Conservation (phyloP, 2,329 filamentous ascomycete genomes). For the Fusarium chlamydosporum region DNA sequence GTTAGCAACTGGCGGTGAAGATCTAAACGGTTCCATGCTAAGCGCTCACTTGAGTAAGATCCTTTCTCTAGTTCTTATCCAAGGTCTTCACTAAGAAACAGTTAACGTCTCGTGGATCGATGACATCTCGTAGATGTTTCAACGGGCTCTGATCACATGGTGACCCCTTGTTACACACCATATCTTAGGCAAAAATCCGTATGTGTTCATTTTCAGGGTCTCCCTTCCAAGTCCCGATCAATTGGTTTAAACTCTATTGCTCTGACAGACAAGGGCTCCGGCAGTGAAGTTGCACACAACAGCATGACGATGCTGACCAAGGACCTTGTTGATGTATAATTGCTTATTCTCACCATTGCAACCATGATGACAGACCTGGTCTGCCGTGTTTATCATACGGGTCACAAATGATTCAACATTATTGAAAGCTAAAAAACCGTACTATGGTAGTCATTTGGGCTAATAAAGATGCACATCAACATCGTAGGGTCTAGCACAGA, state of each 20-base stretch:
- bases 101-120: neutral
- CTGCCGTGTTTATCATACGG: neutral
- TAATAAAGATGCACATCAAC: slow-evolving; percentile 9
- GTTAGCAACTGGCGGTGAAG: slow-evolving; percentile 20
- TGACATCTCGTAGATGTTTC: neutral
- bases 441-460: neutral
- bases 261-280: slow-evolving; percentile 4
- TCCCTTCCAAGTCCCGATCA: slow-evolving; percentile 5
- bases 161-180: slow-evolving; percentile 17
- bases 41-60: neutral
- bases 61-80: neutral
- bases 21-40: slow-evolving; percentile 6
- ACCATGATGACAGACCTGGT: too few relatives aligned
- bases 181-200: neutral
- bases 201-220: slow-evolving; percentile 25
- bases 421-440: neutral
- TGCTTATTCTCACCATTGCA: neutral
- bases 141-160: neutral
- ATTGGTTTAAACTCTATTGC: slow-evolving; percentile 19
- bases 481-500: slow-evolving; percentile 1
- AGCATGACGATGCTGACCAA: neutral
- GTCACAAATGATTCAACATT: too few relatives aligned
- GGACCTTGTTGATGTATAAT: neutral
- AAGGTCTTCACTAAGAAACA: slow-evolving; percentile 1
- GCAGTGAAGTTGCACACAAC: neutral